Percentiles rank a stretch among this genome's conserved stretches.
phyloP scores from a whole-genome alignment of 768 basidiomycete genomes.

The Mycena galericulata region DNA sequence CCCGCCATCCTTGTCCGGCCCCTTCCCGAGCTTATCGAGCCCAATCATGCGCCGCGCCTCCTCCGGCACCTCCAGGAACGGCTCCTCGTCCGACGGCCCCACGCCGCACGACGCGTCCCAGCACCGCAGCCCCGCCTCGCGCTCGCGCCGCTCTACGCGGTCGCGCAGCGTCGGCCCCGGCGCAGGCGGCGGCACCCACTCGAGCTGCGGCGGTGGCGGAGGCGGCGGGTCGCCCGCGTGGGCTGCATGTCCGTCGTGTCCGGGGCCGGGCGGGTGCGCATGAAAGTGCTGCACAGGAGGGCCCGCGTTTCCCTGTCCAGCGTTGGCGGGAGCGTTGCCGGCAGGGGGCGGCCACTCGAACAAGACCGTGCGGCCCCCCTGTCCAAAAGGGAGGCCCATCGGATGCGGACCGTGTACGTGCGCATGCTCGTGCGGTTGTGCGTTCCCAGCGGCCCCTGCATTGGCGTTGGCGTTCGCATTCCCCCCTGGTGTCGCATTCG shows the following conservation, averaged over 20 bases:
- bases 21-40: no score
- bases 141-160: slow-evolving; percentile 77
- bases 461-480: not conserved
- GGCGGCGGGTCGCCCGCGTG: not conserved
- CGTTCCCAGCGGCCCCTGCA: not conserved
- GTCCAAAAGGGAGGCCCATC: no score
- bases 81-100: slow-evolving; percentile 82
- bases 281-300: no score
- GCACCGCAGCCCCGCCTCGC: slow-evolving; percentile 79
- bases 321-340: no score
- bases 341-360: no score
- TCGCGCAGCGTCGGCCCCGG: slow-evolving; percentile 81
- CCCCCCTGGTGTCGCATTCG: not conserved
- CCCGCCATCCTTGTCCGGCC: slow-evolving; percentile 17
- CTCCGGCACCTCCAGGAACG: slow-evolving; percentile 50
- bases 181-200: slow-evolving; percentile 71
- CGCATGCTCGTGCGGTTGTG: no score
- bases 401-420: no score
- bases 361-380: no score
- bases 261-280: not conserved
- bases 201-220: slow-evolving; percentile 32
- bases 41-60: slow-evolving; percentile 51
- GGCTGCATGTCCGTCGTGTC: not conserved
- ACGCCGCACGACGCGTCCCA: slow-evolving; percentile 79
- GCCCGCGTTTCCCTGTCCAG: no score